Evolutionary conservation across 2,329 filamentous ascomycete genomes (phyloP).

Genomic region (Cladosporium phlei): DNA sequence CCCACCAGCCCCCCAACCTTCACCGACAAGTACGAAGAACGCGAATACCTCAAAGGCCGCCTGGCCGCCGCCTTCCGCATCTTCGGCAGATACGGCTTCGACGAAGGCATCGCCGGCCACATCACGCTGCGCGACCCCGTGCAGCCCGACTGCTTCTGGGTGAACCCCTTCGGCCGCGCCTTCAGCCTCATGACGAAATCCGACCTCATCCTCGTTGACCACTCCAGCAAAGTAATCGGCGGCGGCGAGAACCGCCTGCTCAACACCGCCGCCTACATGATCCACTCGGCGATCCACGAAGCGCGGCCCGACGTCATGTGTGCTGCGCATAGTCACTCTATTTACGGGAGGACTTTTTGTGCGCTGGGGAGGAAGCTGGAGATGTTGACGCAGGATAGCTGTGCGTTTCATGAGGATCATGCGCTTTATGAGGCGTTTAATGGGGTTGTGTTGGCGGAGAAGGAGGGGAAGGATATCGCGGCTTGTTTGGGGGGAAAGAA

Average conservation of each 20-base stretch:
- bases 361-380: constrained; percentile 41
- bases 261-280: constrained; percentile 45
- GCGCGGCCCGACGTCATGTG: constrained; percentile 43
- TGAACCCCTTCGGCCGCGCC: constrained; percentile 40
- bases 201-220: constrained; percentile 44
- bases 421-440: constrained; percentile 43
- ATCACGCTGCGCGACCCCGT: constrained; percentile 39
- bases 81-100: constrained; percentile 39
- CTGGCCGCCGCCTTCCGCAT: constrained; percentile 43
- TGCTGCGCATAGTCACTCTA: constrained; percentile 43
- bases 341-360: constrained; percentile 42
- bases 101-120: constrained; percentile 40
- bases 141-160: constrained; percentile 32
- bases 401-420: constrained; percentile 39
- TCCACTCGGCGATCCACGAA: constrained; percentile 40
- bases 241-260: constrained; percentile 37
- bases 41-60: constrained; percentile 40
- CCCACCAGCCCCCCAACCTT: constrained; percentile 24
- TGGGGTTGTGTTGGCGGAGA: constrained; percentile 42
- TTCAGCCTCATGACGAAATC: constrained; percentile 42
- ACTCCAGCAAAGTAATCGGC: constrained; percentile 40
- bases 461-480: constrained; percentile 44
- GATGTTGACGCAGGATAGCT: constrained; percentile 42
- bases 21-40: constrained; percentile 35
- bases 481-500: constrained; percentile 37